Base-by-base conservation (phyloP, 768 basidiomycete genomes). In the Phlebiopsis flavidoalba region DNA sequence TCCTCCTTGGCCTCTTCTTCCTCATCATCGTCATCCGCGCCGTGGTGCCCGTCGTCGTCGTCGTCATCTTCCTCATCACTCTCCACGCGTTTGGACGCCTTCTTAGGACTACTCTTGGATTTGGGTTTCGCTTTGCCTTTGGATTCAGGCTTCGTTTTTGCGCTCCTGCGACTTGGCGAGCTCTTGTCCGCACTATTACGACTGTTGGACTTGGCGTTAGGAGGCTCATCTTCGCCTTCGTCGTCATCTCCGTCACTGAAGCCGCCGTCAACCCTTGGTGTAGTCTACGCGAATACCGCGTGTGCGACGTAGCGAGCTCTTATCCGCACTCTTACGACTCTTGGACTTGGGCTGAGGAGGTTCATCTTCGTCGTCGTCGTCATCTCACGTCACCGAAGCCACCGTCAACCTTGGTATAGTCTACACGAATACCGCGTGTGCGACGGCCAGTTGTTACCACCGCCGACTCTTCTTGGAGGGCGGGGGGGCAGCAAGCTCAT, bases 51-150 rank as follows among this genome's bases (percentile, higher is more conserved):
- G 19, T 71, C 69, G 50, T 45, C 54, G 5, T 71, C 73, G 59
- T 80, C 78, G 58, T 77, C 79, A 60, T 82, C 83, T 59, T 86
- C 86, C 58, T 80, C 80, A 24, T 69, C 70, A 7, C 62, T 61
- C 53, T 60, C 66, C 22, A 67, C 63, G 37, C 64, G 64, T 59
- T 65, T 66, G 22, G 53, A n/a, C 17, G 60, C 59, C 60, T 67
- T 67, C 22, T 65, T 53, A 26, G 63, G 26, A 35, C 46, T 52
- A 26, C 59, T 21, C 62, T 67, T 67, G 3, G 65, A 19, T 26
- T 51, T 52, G 21, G 67, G 48, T 47, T 62, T 54, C 19, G 66
- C 50, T 48, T 63, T 64, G 8, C 37, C 53, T 22, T 53, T 55
- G 4, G 65, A 64, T 8, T 60, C 46, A 36, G 57, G 24, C 14